Evolutionary conservation across 345 rosid species (phyloP), one percentile per base, ranked within the genome.

Genomic region (Linum trigynum): DNA sequence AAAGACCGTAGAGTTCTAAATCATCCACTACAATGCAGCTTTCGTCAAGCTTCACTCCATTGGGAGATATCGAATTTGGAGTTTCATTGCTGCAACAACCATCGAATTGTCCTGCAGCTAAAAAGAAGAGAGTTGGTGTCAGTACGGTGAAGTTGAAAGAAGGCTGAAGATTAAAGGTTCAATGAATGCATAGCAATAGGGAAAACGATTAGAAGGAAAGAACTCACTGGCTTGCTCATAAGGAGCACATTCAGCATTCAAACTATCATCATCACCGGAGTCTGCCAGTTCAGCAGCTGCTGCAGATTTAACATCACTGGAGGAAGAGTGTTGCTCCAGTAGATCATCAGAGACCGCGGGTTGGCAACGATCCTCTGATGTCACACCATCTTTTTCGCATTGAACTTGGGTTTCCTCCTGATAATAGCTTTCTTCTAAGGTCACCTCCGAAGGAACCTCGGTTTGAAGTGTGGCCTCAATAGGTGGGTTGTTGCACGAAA

Each of bases 21-120:
- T 17, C 59, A 45, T 70, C 55, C 51, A 68, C 67, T 5, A 75
- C 3, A 48, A 75, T 55, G 71, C 77, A 79, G 59, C 77, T 73
- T 41, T 61, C 79, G 61, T 72, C 77, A 17, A 67, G 73, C 41
- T 72, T 71, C 48, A 5, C 51, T 39, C 45, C 4, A 40, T 37
- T 48, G 23, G 62, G 41, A 50, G 69, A 72, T 40, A 60, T 69
- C 55, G 35, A 3, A 53, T 37, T 38, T 14, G 41, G 3, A 55
- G 39, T 32, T 55, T 51, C 68, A 60, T 58, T 45, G 45, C 48
- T n/a, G 35, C 43, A 12, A 42, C 35, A 23, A 23, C 32, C 38
- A 36, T 69, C 32, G 59, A 45, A 6, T 62, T 63, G 53, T 17
- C 55, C 71, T 63, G 55, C 32, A 55, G 60, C 23, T 8, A 17